Base-by-base conservation (phyloP, 192 early-diverging fungal genomes). In the Mortierella claussenii region DNA sequence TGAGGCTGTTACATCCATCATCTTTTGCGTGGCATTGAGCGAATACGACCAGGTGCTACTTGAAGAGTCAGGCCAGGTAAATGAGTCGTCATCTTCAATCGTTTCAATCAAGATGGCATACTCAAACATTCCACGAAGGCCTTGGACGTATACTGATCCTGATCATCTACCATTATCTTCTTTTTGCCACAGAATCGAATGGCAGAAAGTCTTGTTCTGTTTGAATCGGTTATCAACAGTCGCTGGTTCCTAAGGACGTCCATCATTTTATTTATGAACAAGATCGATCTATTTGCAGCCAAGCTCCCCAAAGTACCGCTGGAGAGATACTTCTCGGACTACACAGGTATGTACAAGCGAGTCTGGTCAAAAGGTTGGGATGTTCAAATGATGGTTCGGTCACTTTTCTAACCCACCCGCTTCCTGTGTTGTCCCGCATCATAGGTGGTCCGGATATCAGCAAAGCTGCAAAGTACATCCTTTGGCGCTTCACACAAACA, bases 241-340 rank as follows among this genome's bases (percentile, higher is more conserved):
- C 85, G 94, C 56, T 95, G 94, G 92, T 97, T 97, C 81, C 70
- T 96, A 56, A 89, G 92, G 54, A 94, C 94, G 21, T 92, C 93
- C 10, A 95, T 97, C 56, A 94, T 97, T 54, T 80, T 97, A 11
- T 97, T 97, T 76, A 82, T 97, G 60, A 97, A 97, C 87, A 97
- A 97, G 66, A 90, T 94, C 45, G 96, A 97, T 65, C 78, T 97
- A 30, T 94, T 97, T 67, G 87, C 86, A 49, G 84, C 84, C 32
- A 97, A 97, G 69, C 79, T 97, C 65, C 81, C 85, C 30, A 82
- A 85, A 69, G 86, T 91, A 44, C 93, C 93, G 28, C 79, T 97
- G 27, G 84, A 89, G 67, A 81, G 86, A 48, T 96, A 91, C 85
- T 97, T 95, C 68, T 91, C 94, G 7, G 96, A 97, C 68, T 97